Conservation (phyloP, 2,329 filamentous ascomycete genomes). For the Aspergillus phoenicis region DNA sequence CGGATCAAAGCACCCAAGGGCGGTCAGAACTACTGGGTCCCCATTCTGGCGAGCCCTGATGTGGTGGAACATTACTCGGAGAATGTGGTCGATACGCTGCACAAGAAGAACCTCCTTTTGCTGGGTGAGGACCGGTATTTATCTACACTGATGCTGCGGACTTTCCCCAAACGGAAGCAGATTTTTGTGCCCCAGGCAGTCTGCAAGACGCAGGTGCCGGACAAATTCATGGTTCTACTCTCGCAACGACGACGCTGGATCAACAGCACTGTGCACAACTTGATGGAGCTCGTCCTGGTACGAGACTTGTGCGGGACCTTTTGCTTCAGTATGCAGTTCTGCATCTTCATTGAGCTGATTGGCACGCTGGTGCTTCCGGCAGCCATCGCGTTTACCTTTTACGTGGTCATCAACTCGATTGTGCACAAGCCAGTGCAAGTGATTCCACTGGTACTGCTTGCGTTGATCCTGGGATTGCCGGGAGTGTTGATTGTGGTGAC, state of each 20-base stretch:
- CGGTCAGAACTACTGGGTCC: conserved; percentile 98
- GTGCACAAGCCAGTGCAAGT: conserved; percentile 74
- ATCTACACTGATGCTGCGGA: conserved; percentile 96
- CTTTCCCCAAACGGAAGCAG: conserved; percentile 98
- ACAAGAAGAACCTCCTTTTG: conserved; percentile 93
- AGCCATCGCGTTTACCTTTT: conserved; percentile 95
- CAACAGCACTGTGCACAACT: conserved; percentile 97
- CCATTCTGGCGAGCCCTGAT: conserved; percentile 96
- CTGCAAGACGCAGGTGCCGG: conserved; percentile 96
- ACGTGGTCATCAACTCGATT: conserved; percentile 88
- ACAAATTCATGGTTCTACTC: conserved; percentile 85
- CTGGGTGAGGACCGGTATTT: conserved; percentile 94
- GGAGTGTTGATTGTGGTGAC: conserved; percentile 90
- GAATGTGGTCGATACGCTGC: conserved; percentile 96
- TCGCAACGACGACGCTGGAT: conserved; percentile 98
- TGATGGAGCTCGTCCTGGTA: conserved; percentile 96
- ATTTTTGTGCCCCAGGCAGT: conserved; percentile 98
- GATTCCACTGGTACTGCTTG: conserved; percentile 87
- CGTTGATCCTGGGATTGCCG: conserved; percentile 88
- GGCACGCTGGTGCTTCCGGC: conserved; percentile 94
- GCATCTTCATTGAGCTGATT: conserved; percentile 91
- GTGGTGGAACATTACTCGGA: conserved; percentile 99
- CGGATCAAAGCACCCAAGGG: conserved; percentile 99
- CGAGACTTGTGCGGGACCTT: conserved; percentile 97
- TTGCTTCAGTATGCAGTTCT: conserved; percentile 99